Percentiles rank a stretch among this genome's conserved stretches.
Evolutionary conservation across 2,329 filamentous ascomycete genomes (phyloP).

Genomic region (Lasiodiplodia sp.): DNA sequence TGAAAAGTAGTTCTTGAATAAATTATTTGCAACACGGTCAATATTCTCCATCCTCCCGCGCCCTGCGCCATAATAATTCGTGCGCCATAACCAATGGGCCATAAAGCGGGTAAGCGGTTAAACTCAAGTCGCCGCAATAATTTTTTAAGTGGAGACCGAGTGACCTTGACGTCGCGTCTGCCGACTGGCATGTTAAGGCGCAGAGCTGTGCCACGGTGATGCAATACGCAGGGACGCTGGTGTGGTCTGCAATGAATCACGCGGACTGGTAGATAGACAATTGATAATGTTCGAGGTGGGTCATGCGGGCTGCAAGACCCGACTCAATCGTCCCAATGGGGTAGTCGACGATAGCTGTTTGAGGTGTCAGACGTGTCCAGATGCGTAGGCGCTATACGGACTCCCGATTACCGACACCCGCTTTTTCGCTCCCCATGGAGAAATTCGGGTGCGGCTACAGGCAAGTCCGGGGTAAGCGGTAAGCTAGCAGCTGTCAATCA

Average conservation of each 20-base stretch:
- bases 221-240: background rate
- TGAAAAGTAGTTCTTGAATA: background rate
- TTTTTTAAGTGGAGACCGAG: background rate
- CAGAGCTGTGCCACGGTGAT: background rate
- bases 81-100: background rate
- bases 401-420: background rate
- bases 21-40: constrained; percentile 24
- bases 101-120: background rate
- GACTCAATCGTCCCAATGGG: background rate
- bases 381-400: background rate
- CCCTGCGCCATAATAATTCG: background rate
- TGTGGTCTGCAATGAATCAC: background rate
- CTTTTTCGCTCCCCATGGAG: constrained; percentile 4
- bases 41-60: background rate
- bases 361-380: constrained; percentile 7
- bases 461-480: background rate
- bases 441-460: background rate
- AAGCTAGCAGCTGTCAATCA: background rate
- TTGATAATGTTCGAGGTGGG: background rate
- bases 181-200: background rate
- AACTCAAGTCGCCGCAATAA: background rate
- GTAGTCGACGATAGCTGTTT: constrained; percentile 10
- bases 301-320: constrained; percentile 2
- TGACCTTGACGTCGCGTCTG: background rate
- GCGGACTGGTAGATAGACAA: background rate